Evolutionary conservation across 192 early-diverging fungal genomes (phyloP), one percentile per base, ranked within the genome.

Genomic region (Coemansia sp.): DNA sequence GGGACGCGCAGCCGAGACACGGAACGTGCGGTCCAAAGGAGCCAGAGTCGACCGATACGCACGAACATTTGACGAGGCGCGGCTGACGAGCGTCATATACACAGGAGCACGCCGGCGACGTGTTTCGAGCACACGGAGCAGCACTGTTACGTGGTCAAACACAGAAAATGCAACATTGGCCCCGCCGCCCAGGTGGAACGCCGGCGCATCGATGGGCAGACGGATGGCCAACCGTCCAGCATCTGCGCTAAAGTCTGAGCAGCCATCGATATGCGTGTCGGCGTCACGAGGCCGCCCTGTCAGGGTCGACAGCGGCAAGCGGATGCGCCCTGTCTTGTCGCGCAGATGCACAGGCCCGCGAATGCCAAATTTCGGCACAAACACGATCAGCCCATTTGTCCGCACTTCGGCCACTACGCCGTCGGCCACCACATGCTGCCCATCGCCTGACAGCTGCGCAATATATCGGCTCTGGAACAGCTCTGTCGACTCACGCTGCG

Each of bases 401-500:
- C 86, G 82, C 44, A 92, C 85, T 68, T 92, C 90, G 3, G 86
- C 85, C 25, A 92, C 83, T 17, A 92, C 83, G 22, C 86, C 90
- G 5, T 82, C 82, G 22, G 82, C 85, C 11, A 87, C 72, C 20
- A 89, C 74, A 5, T 73, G 80, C 46, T 69, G 19, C 11, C 60
- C 34, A 69, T 66, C 25, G 54, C 66, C 31, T 47, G 75, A 74
- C 38, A 82, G 78, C 57, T 90, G 87, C 22, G 80, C 52, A 8
- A 90, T 76, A 53, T 85, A 90, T 2, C 89, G 81, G 15, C 83
- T 85, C 78, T 92, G 90, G 78, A 92, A 92, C n/a, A 92, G 71
- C 55, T 92, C 89, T 0, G 89, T 85, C 10, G 90, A 89, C 63
- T 92, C 90, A 66, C 85, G 82, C 68, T 90, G 89, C 12, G 90